phyloP scores from a whole-genome alignment of 2,329 filamentous ascomycete genomes.

The Apiospora koreana region DNA sequence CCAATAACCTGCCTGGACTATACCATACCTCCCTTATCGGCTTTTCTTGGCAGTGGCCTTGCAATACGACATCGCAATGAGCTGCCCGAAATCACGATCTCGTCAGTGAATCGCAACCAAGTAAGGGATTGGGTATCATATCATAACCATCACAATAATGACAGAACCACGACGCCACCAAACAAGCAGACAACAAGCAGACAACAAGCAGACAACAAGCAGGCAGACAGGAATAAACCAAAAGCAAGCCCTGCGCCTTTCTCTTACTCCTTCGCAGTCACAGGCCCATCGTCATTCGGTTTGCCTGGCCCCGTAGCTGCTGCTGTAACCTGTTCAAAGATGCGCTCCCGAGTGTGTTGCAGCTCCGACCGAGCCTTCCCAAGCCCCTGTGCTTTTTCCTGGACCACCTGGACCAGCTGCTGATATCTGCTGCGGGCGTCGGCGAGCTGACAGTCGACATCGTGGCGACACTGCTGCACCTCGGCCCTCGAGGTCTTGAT shows the following conservation, averaged over 20 bases:
- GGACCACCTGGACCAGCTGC: constrained; percentile 31
- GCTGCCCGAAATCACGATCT: neutral
- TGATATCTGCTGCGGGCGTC: constrained; percentile 23
- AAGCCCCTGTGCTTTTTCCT: constrained; percentile 33
- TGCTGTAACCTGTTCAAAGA: constrained; percentile 34
- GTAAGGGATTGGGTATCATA: neutral
- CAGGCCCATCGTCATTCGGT: neutral
- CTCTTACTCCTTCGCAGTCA: neutral
- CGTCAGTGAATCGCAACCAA: too few relatives aligned
- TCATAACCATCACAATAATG: neutral
- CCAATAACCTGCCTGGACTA: neutral
- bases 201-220: neutral
- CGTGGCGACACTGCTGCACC: constrained; percentile 35
- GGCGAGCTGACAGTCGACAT: constrained; percentile 32
- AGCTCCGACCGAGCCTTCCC: constrained; percentile 37
- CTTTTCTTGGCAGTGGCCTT: neutral
- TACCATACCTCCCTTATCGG: neutral
- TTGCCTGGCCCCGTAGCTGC: neutral
- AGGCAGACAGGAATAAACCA: neutral
- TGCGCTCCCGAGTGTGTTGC: constrained; percentile 45
- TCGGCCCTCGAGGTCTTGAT: constrained; percentile 45
- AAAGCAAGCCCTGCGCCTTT: constrained; percentile 14
- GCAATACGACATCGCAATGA: neutral
- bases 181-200: neutral
- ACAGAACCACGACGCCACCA: neutral